Evolutionary conservation across 805 yeast species (phyloP), one percentile per base, ranked within the genome.

Genomic region (Sugiyamaella lignohabitans): DNA sequence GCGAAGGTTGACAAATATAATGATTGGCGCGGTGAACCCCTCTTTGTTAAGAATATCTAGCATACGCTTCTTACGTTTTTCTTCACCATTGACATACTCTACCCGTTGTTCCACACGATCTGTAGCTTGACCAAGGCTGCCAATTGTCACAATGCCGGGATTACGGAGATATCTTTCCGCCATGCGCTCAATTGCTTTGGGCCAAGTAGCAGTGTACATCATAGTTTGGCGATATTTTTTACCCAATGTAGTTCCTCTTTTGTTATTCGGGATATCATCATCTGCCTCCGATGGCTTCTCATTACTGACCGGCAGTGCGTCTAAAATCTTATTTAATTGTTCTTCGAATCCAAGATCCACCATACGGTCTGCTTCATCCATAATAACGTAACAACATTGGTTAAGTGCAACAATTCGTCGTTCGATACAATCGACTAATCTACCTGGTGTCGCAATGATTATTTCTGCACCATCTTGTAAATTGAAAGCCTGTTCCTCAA

Each of bases 361-460:
- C 98, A 91, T 91, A 54, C 89, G 72, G 64, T 91, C 98, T 1
- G 96, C 96, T 65, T 91, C 98, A 67, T 91, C 98, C 69, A 89
- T 72, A 1, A 86, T 82, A 19, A 91, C 65, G 51, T 79, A 83
- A 51, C 73, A 73, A 51, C 95, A 78, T 49, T 78, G 77, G 35
- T 67, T 68, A 29, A 89, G 65, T 1, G 74, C 74, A 2, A 88
- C 50, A 18, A 83, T 68, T n/a, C 79, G 78, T 44, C 84, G 70
- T 47, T 83, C 87, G 16, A 89, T 53, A 50, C 88, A 79, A 58
- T 91, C 98, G 10, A 87, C 73, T 40, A 91, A 68, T 50, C 98
- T 69, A 4, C 98, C 98, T 0, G 98, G 98, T 0, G 98, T 91
- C 0, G 96, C 98, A 36, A 91, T 87, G 11, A 91, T 75, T 2